A percentile compares a stretch with the other conserved stretches of the same genome.
Conservation (phyloP, 78 protist species). For the Polysphondylium violaceum region DNA sequence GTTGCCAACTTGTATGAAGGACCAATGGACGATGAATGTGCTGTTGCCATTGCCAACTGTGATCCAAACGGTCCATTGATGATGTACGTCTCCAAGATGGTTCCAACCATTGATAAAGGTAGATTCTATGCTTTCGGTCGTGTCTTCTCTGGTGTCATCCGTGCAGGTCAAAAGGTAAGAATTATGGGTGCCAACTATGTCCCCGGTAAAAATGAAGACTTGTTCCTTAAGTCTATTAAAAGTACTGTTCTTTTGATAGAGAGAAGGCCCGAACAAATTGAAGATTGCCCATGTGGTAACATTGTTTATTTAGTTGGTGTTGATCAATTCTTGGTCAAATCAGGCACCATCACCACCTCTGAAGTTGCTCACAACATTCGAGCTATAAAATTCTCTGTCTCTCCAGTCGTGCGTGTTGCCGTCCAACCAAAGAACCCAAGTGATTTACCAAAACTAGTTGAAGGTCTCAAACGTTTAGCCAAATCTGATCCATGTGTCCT, state of each 20-base stretch:
- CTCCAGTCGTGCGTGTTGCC: slow-evolving; percentile 99
- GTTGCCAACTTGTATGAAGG: slow-evolving; percentile 95
- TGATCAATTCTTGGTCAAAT: slow-evolving; percentile 97
- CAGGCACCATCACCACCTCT: slow-evolving; percentile 98
- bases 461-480: slow-evolving; percentile 97
- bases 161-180: slow-evolving; percentile 96
- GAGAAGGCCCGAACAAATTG: slow-evolving; percentile 92
- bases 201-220: slow-evolving; percentile 94
- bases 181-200: slow-evolving; percentile 98
- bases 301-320: slow-evolving; percentile 97
- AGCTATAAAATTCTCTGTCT: slow-evolving; percentile 98
- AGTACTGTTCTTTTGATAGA: slow-evolving; percentile 99
- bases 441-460: slow-evolving; percentile 98
- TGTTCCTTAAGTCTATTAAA: slow-evolving; percentile 94
- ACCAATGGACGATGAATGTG: slow-evolving; percentile 92
- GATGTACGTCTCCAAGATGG: slow-evolving; percentile 99
- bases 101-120: slow-evolving; percentile 96
- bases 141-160: slow-evolving; percentile 98
- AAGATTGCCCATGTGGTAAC: slow-evolving; percentile 97
- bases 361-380: slow-evolving; percentile 95
- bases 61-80: slow-evolving; percentile 97
- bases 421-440: slow-evolving; percentile 97
- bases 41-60: slow-evolving; percentile 81
- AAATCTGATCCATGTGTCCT: slow-evolving; percentile 96
- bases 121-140: slow-evolving; percentile 98